These are phyloP conservation scores for Blastobotrys raffinosifermentans DNA, from an alignment of 1,139 yeast species.

Conservation along the genomic window DNA sequence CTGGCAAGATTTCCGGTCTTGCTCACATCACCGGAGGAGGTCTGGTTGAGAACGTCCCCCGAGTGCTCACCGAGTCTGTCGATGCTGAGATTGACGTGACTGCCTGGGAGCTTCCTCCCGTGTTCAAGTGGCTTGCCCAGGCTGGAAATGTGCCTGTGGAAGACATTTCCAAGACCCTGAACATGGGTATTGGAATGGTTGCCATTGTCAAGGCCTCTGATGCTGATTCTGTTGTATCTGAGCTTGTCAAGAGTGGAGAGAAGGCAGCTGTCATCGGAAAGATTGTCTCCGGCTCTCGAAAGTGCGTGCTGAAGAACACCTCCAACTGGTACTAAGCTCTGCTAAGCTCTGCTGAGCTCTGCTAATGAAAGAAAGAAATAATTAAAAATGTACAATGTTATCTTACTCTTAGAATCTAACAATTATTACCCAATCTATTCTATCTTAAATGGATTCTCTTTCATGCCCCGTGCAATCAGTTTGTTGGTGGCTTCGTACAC, in stretches of 20 bases:
- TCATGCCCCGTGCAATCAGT: slow-evolving; percentile 37
- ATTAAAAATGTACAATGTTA: not conserved
- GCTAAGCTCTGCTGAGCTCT: no score
- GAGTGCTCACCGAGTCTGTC: slow-evolving; percentile 78
- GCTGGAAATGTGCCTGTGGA: slow-evolving; percentile 83
- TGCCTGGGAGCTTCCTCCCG: slow-evolving; percentile 78
- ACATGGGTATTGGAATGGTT: slow-evolving; percentile 97
- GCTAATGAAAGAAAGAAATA: not conserved
- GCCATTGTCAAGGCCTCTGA: slow-evolving; percentile 62
- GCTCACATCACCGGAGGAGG: slow-evolving; percentile 99
- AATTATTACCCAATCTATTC: slow-evolving; percentile 10
- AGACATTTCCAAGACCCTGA: slow-evolving; percentile 86
- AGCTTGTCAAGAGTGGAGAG: slow-evolving; percentile 64
- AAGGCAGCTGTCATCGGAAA: slow-evolving; percentile 73
- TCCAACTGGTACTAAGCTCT: slow-evolving; percentile 47
- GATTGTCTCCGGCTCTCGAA: slow-evolving; percentile 52
- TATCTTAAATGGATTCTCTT: slow-evolving; percentile 45
- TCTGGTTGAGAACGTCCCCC: slow-evolving; percentile 88
- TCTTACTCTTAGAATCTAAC: not conserved
- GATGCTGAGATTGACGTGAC: slow-evolving; percentile 76
- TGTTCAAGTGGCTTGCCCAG: slow-evolving; percentile 90
- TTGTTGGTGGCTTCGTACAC: slow-evolving; percentile 41
- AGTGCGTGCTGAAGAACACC: slow-evolving; percentile 63
- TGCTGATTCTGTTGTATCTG: slow-evolving; percentile 50
- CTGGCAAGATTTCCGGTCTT: slow-evolving; percentile 70